Evolutionary conservation across 768 basidiomycete species (phyloP).

Genomic region (Infundibulicybe gibba): DNA sequence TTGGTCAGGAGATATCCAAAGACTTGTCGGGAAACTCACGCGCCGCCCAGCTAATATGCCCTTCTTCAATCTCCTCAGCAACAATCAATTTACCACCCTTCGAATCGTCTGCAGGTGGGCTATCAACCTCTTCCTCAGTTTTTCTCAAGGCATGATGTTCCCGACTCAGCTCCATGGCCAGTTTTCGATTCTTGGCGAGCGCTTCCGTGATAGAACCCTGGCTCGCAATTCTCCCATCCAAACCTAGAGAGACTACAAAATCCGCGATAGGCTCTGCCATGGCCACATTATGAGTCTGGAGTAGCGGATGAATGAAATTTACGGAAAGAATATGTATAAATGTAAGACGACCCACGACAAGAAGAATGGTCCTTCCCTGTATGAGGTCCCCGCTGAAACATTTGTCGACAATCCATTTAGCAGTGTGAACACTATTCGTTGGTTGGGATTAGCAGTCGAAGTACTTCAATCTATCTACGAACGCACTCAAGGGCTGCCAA

Average conservation of each 20-base stretch:
- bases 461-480: neutral
- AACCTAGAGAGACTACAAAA: conserved; percentile 51
- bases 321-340: neutral
- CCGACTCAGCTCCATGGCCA: conserved; percentile 23
- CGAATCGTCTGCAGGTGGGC: conserved; percentile 12
- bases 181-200: conserved; percentile 34
- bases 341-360: conserved; percentile 50
- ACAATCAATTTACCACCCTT: conserved; percentile 59
- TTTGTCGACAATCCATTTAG: conserved; percentile 75
- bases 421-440: conserved; percentile 55
- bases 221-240: conserved; percentile 48
- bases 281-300: conserved; percentile 47
- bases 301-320: neutral
- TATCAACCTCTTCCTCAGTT: conserved; percentile 19
- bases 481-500: conserved; percentile 56
- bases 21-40: conserved; percentile 18
- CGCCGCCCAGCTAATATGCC: conserved; percentile 52
- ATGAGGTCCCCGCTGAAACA: conserved; percentile 81
- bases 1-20: conserved; percentile 14
- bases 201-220: conserved; percentile 48
- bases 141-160: conserved; percentile 23
- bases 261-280: conserved; percentile 50
- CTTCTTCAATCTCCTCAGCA: conserved; percentile 59
- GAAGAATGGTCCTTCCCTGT: conserved; percentile 73
- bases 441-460: conserved; percentile 2